Conservation (phyloP, 495 filamentous ascomycete genomes). For the Peziza echinospora region DNA sequence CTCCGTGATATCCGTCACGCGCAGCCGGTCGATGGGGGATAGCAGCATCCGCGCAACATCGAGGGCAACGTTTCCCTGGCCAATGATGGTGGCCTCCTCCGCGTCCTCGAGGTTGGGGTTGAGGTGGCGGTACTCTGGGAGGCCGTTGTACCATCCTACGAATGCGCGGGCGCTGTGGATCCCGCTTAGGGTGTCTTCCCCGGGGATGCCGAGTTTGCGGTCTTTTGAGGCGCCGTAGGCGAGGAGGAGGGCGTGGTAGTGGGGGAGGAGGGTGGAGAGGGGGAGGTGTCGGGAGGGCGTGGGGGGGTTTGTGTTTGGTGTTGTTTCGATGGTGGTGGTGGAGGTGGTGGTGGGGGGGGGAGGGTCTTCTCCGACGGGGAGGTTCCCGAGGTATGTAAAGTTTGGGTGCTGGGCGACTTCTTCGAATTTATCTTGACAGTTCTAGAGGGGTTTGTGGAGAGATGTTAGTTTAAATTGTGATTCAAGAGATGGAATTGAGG, state of each 20-base stretch:
- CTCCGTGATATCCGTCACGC: constrained; percentile 70
- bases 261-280: constrained; percentile 42
- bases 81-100: constrained; percentile 73
- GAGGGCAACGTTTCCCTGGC: constrained; percentile 87
- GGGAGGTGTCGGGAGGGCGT: constrained; percentile 29
- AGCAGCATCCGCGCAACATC: constrained; percentile 83
- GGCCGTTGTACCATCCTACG: constrained; percentile 95
- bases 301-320: too few species aligned
- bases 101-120: constrained; percentile 52
- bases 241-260: constrained; percentile 86
- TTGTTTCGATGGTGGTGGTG: constrained; percentile 35
- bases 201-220: constrained; percentile 50
- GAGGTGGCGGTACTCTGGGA: constrained; percentile 63
- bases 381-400: constrained; percentile 85
- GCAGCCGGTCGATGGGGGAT: constrained; percentile 43
- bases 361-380: constrained; percentile 41
- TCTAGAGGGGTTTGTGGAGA: constrained; percentile 31
- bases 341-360: constrained; percentile 35
- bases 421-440: constrained; percentile 81
- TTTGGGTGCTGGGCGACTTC: constrained; percentile 59
- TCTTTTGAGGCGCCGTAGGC: constrained; percentile 82
- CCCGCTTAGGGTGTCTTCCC: constrained; percentile 48
- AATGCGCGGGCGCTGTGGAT: constrained; percentile 83
- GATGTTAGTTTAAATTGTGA: background rate
- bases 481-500: too few species aligned